Evolutionary conservation across 2,329 filamentous ascomycete genomes (phyloP), one percentile per base, ranked within the genome.

Genomic region (Cladosporium halotolerans): DNA sequence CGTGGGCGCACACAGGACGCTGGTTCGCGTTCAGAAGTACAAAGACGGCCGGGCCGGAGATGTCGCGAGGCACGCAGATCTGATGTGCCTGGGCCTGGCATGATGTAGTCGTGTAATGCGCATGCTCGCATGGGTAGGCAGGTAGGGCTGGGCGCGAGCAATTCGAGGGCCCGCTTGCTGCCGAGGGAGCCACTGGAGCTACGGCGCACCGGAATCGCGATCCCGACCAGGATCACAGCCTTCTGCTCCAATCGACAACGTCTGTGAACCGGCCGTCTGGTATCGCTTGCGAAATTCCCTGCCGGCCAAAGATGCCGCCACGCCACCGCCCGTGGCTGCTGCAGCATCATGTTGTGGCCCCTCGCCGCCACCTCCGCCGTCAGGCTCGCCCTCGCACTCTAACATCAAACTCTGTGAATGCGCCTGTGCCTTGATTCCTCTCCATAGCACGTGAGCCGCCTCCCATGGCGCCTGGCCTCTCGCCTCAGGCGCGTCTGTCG

Each of bases 381-480:
- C 36, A 14, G 10, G 10, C 16, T 39, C 36, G n/a, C 11, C 36
- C 8, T 39, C 36, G n/a, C 16, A 14, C 36, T 39, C 36, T 4
- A 14, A 28, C 23, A 28, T 7, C 23, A 39, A 39, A n/a, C 10
- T 14, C 36, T 39, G 11, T 39, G 16, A 14, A 39, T 39, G 36
- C 8, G 36, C 23, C 23, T 7, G 23, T 7, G 16, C 40, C 40
- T 42, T 6, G 40, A 42, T 23, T 11, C 9, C 8, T 14, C 8
- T 13, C 13, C 36, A 31, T 36, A 10, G 18, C 14, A 40, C 40
- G 40, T 40, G 40, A 44, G 31, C 16, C 39, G 48, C 48, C 48
- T 51, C 34, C 40, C 48, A 51, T 51, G 48, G 48, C 48, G 23
- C 41, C 48, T n/a, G 28, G 34, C 31, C 38, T 39, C 11, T 9